Evolutionary conservation across 1,284 basidiomycete genomes (phyloP), one percentile per base, ranked within the genome.

Genomic region (Rhodotorula sp.): DNA sequence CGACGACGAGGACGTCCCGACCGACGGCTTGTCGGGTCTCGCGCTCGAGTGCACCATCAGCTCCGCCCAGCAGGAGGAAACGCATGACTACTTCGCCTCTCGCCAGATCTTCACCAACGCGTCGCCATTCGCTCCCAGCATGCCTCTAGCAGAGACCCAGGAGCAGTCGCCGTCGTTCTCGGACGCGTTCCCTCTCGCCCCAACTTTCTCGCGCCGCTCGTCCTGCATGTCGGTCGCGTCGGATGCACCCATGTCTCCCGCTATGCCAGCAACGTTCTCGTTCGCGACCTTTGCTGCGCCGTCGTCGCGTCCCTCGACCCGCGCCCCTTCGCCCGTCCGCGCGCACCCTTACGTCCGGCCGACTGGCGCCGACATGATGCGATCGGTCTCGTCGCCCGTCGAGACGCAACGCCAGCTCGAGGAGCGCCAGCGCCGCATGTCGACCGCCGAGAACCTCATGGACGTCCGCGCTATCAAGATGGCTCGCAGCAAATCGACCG

Each of bases 311-410:
- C 16, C 64, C 13, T n/a, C 24, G 22, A 22, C 50, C 37, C 34
- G 48, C 52, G 8, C 30, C 18, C 18, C 65, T 48, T 34, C 65
- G 59, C 44, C 59, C 62, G 4, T 50, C 59, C 13, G 53, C 62
- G 6, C 55, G 65, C 22, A 46, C 65, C 20, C 65, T 65, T 30
- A 7, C 59, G 15, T n/a, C 50, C 20, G 34, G 31, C 22, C 40
- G 40, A 44, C 40, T 44, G 59, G 62, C 61, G 56, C 54, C 37
- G 50, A 59, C 30, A 72, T 72, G 71, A 6, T 34, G 28, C 68
- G 71, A 30, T 67, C 68, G 31, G 60, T 72, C 11, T 72, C 71
- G 13, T 67, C 71, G 8, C 71, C 71, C 4, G 71, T 72, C 63
- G 71, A 72, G 60, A 72, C 71, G 40, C 63, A 67, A 31, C 55